Base-by-base conservation (phyloP, 768 basidiomycete species). In the Neoboletus brunneissimus region DNA sequence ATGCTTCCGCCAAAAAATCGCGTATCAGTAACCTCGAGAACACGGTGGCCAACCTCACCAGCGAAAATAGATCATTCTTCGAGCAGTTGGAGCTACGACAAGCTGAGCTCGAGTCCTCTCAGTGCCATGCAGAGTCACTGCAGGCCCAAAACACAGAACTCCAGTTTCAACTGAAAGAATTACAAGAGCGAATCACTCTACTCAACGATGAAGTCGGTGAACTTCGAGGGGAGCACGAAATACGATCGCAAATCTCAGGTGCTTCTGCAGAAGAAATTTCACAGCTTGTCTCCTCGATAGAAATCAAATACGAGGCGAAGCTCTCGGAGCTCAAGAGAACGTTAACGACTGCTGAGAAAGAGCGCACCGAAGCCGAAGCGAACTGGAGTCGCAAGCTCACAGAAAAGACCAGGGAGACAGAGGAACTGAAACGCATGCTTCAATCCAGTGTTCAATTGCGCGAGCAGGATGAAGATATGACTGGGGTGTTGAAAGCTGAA, bases 71-170 rank as follows among this genome's bases (percentile, higher is more conserved):
- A 61, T 70, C 76, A 12, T 81, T 93, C 59, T 98, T 98, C 68
- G 91, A 95, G 61, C 84, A 89, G 57, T 77, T 94, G 4, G 94
- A 98, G 72, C 65, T 88, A 46, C 87, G 91, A 31, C 93, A 96
- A 69, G 94, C 91, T 16, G 95, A 98, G 66, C 72, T 89, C 12
- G 97, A 99, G 72, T 88, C 90, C 2, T 83, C 86, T 5, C 86
- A 87, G 59, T 83, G 82, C 5, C 86, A 89, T 60, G 77, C 87
- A 2, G 91, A 94, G 61, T 81, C 81, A 1, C 72, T 94, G 20
- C 84, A 89, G 62, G 85, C 85, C 47, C 88, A 90, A 64, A 87
- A 86, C 46, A 84, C 86, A 3, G 97, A 99, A 67, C 76, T 91
- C 31, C 85, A 92, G 63, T 95, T 89, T 71, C 93, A 94, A 66